phyloP scores from a whole-genome alignment of 768 basidiomycete species.

The Coprinopsis cinerea region DNA sequence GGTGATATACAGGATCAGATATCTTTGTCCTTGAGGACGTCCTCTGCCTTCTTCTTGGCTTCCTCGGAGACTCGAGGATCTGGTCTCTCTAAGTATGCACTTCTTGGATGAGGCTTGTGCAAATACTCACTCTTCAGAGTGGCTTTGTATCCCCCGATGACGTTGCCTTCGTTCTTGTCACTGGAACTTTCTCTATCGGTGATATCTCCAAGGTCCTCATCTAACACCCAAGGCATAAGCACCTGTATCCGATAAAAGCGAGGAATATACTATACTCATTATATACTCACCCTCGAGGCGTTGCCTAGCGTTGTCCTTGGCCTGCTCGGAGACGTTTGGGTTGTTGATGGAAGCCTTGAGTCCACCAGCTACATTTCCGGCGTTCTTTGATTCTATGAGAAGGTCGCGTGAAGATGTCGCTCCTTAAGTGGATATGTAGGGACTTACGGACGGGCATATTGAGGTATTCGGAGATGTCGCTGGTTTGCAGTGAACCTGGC shows the following conservation, averaged over 20 bases:
- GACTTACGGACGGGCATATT: not conserved
- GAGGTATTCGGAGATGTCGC: not conserved
- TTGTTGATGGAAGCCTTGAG: constrained; percentile 55
- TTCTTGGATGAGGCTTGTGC: not conserved
- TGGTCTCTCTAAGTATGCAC: not conserved
- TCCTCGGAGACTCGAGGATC: constrained; percentile 16
- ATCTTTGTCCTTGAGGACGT: constrained; percentile 9
- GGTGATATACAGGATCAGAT: constrained; percentile 12
- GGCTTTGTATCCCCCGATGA: constrained; percentile 26
- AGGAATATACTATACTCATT: not conserved
- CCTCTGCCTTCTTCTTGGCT: constrained; percentile 14
- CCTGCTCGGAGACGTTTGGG: constrained; percentile 49
- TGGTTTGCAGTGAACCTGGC: no score
- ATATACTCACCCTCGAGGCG: constrained; percentile 22
- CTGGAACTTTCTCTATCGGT: constrained; percentile 2
- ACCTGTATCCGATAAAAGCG: not conserved
- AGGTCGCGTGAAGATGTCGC: not conserved
- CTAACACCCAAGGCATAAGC: not conserved
- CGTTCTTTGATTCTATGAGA: not conserved
- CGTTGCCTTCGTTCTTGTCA: constrained; percentile 13
- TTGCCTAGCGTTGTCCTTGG: constrained; percentile 41
- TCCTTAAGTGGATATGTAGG: not conserved
- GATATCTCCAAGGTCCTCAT: constrained; percentile 4
- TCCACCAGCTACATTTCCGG: constrained; percentile 32
- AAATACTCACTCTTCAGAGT: constrained; percentile 21